Conservation (phyloP, 164 flowering plant species). For the Magnolia changhungtana region DNA sequence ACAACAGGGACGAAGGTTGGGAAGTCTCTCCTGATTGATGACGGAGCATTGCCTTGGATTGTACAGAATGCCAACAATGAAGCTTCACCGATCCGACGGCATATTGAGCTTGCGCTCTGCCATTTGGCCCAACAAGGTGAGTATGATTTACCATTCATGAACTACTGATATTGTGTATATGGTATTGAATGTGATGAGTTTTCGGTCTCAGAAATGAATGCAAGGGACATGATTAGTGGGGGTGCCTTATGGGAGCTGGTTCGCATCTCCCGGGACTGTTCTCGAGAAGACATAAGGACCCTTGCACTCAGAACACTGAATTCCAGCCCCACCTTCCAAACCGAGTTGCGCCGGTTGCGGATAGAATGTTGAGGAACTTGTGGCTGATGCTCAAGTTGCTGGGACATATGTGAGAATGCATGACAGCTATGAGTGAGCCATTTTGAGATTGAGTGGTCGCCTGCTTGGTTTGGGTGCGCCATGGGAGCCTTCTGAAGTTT, state of each 20-base stretch:
- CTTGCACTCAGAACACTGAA: slow-evolving; percentile 67
- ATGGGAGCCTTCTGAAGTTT: not conserved
- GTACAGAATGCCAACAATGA: slow-evolving; percentile 91
- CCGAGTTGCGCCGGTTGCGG: slow-evolving; percentile 67
- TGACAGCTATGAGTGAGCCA: not conserved
- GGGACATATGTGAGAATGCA: not conserved
- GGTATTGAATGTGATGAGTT: not conserved
- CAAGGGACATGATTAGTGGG: slow-evolving; percentile 77
- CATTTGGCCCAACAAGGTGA: slow-evolving; percentile 93
- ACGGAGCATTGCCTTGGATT: slow-evolving; percentile 93
- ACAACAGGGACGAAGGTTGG: slow-evolving; percentile 64
- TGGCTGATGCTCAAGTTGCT: not conserved
- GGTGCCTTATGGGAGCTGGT: slow-evolving; percentile 96
- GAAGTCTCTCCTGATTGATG: slow-evolving; percentile 79
- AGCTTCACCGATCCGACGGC: slow-evolving; percentile 80
- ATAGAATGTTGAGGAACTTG: slow-evolving; percentile 29
- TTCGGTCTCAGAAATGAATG: slow-evolving; percentile 64
- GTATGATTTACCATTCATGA: slow-evolving; percentile 1
- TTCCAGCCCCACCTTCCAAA: slow-evolving; percentile 66
- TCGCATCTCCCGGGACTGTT: slow-evolving; percentile 82
- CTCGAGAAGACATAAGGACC: slow-evolving; percentile 80
- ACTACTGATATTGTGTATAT: not conserved
- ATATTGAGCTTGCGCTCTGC: slow-evolving; percentile 94
- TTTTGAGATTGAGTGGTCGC: not conserved
- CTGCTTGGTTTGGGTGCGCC: not conserved